A percentile compares a stretch with the other conserved stretches of the same genome.
Conservation (phyloP, 768 basidiomycete species). For the Suillus americanus region DNA sequence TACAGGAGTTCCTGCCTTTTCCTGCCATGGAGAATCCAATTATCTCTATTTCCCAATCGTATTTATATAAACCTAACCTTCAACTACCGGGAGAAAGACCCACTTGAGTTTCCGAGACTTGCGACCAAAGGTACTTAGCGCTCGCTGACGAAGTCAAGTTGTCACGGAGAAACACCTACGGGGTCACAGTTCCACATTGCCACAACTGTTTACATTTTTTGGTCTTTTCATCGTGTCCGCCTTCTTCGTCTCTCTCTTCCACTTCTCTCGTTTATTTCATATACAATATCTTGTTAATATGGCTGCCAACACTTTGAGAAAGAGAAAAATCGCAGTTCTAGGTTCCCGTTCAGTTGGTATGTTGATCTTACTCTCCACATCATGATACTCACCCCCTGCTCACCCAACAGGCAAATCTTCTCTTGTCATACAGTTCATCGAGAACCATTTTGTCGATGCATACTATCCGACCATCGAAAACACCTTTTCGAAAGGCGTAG, state of each 20-base stretch:
- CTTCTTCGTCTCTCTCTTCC: constrained; percentile 14
- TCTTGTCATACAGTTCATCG: constrained; percentile 88
- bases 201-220: constrained; percentile 21
- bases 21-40: neutral
- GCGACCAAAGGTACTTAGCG: constrained; percentile 4
- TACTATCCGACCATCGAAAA: constrained; percentile 97
- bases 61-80: constrained; percentile 7
- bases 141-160: constrained; percentile 13
- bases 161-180: constrained; percentile 26
- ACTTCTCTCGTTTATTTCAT: constrained; percentile 11
- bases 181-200: constrained; percentile 19
- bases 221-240: constrained; percentile 15
- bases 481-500: constrained; percentile 82
- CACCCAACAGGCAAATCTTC: constrained; percentile 82
- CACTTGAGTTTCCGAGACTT: neutral
- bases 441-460: constrained; percentile 86
- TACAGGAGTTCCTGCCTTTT: constrained; percentile 4
- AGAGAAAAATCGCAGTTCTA: constrained; percentile 86
- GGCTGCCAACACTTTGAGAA: constrained; percentile 52
- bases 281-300: constrained; percentile 17
- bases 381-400: constrained; percentile 18
- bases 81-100: constrained; percentile 2
- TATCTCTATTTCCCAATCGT: constrained; percentile 20
- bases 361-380: constrained; percentile 24
- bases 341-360: constrained; percentile 88